A percentile compares a stretch with the other conserved stretches of the same genome.
phyloP scores from a whole-genome alignment of 2,329 filamentous ascomycete genomes.

The Botrytis cinerea region DNA sequence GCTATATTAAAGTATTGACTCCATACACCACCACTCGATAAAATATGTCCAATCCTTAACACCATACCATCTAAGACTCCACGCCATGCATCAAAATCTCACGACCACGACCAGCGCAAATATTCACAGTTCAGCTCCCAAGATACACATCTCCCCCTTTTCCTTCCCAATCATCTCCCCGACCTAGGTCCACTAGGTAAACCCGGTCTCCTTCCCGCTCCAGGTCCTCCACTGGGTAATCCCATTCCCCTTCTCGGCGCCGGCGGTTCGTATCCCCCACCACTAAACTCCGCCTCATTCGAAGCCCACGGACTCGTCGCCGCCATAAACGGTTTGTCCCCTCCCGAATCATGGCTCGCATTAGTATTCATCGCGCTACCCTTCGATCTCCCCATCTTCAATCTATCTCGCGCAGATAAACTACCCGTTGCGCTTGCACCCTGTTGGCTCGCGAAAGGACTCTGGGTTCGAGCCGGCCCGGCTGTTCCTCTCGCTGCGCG shows the following conservation, averaged over 20 bases:
- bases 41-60: background rate
- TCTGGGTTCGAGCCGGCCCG: background rate
- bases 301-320: constrained; percentile 52
- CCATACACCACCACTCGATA: background rate
- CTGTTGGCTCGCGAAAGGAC: background rate
- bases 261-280: constrained; percentile 39
- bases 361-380: constrained; percentile 38
- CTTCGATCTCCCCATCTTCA: constrained; percentile 71
- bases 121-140: background rate
- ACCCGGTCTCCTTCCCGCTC: constrained; percentile 6
- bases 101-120: constrained; percentile 10
- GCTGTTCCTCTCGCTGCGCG: background rate
- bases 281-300: constrained; percentile 46
- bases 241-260: constrained; percentile 3
- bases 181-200: constrained; percentile 14
- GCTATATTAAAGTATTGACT: constrained; percentile 9
- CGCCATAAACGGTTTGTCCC: constrained; percentile 47
- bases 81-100: background rate
- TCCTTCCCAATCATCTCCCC: background rate
- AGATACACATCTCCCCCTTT: background rate
- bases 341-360: constrained; percentile 30
- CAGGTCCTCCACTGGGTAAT: constrained; percentile 20
- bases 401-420: constrained; percentile 67
- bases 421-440: background rate
- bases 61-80: constrained; percentile 14